A percentile compares a stretch with the other conserved stretches of the same genome.
Conservation (phyloP, 2,329 filamentous ascomycete species). For the Fusarium tjaetaba region DNA sequence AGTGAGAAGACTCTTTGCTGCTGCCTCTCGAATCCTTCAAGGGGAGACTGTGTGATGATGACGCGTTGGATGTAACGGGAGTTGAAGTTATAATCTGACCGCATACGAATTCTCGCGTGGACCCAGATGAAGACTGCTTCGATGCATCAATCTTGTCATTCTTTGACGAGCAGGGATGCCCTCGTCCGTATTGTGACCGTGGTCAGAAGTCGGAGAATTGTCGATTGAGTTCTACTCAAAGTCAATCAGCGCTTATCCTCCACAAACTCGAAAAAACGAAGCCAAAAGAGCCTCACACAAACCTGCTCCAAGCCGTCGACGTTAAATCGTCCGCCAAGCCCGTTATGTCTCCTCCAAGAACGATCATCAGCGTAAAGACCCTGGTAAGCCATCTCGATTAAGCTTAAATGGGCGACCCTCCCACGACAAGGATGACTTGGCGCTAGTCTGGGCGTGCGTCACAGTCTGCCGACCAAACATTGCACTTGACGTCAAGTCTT, state of each 20-base stretch:
- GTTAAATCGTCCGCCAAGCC: neutral
- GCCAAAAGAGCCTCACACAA: neutral
- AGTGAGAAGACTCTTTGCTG: neutral
- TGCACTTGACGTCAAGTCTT: constrained; percentile 31
- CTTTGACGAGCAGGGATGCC: neutral
- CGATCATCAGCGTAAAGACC: neutral
- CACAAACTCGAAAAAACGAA: neutral
- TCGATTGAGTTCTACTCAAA: neutral
- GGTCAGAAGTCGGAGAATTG: fast-evolving
- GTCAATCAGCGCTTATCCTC: neutral
- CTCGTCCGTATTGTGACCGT: fast-evolving
- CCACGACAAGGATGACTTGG: constrained; percentile 22
- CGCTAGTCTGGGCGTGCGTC: constrained; percentile 36
- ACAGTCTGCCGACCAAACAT: constrained; percentile 12
- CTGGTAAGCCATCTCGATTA: constrained; percentile 15
- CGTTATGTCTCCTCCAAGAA: neutral
- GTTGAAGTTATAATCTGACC: neutral
- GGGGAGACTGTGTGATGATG: neutral
- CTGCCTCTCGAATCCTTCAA: constrained; percentile 1
- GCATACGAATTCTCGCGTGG: neutral
- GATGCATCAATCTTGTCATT: fast-evolving
- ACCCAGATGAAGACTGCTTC: too few species aligned
- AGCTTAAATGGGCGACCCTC: constrained; percentile 31
- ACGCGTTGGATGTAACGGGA: constrained; percentile 2
- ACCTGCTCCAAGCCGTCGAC: neutral